Conservation (phyloP, 2,329 filamentous ascomycete species). For the Penicillium sp. region DNA sequence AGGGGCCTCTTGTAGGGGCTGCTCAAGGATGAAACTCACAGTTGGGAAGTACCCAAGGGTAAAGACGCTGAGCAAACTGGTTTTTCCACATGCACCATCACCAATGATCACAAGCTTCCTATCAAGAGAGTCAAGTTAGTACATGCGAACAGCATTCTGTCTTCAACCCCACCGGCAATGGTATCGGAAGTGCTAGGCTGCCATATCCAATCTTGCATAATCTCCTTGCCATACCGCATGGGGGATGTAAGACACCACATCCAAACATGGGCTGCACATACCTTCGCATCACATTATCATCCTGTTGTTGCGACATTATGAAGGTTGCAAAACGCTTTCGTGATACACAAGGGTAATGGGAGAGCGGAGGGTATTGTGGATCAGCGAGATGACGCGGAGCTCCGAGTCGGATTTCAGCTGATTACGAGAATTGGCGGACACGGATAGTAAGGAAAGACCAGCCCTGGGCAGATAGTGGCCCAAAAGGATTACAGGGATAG, state of each 20-base stretch:
- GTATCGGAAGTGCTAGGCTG: slow-evolving; percentile 3
- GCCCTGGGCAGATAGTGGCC: slow-evolving; percentile 13
- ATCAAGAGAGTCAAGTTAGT: slow-evolving; percentile 22
- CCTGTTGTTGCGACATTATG: slow-evolving; percentile 41
- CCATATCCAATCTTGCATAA: slow-evolving; percentile 2
- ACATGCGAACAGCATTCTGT: slow-evolving; percentile 1
- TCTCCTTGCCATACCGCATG: not conserved
- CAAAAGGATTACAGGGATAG: slow-evolving; percentile 13
- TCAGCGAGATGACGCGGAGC: slow-evolving; percentile 12
- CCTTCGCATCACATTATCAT: slow-evolving; percentile 54
- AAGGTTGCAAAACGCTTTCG: slow-evolving; percentile 7
- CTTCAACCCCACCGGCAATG: not conserved
- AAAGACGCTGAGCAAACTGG: slow-evolving; percentile 94
- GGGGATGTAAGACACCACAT: slow-evolving; percentile 6
- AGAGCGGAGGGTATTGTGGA: slow-evolving; percentile 12
- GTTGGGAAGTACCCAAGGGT: slow-evolving; percentile 97
- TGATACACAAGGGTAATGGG: slow-evolving; percentile 9
- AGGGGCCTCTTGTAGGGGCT: not conserved
- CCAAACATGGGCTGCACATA: slow-evolving; percentile 41
- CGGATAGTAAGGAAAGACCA: slow-evolving; percentile 12
- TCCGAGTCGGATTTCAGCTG: slow-evolving; percentile 10
- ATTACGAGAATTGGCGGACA: slow-evolving; percentile 15
- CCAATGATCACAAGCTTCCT: slow-evolving; percentile 97
- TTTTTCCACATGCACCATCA: slow-evolving; percentile 97
- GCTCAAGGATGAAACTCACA: slow-evolving; percentile 57